Conservation (phyloP, 208 protist species). For the Blechomonas ayalai region DNA sequence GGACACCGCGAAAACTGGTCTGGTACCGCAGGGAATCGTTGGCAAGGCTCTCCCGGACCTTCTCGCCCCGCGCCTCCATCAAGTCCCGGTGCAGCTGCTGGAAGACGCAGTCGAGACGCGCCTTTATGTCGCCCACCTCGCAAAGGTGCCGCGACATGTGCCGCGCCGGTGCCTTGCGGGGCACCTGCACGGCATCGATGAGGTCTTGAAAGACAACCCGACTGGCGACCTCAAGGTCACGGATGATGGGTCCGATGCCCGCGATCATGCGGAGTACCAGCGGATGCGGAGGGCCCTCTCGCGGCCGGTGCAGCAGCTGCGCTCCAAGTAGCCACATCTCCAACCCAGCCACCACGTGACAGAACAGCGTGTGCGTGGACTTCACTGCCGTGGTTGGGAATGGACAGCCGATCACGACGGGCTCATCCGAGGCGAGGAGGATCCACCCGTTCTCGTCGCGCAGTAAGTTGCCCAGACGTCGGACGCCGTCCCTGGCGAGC, state of each 20-base stretch:
- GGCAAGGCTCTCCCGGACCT: constrained; percentile 3
- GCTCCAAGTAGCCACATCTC: constrained; percentile 43
- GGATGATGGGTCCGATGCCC: constrained; percentile 15
- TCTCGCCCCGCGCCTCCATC: constrained; percentile 12
- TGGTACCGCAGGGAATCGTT: not conserved
- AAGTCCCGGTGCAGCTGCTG: constrained; percentile 27
- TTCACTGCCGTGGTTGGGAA: constrained; percentile 30
- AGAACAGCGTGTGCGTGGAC: constrained; percentile 20
- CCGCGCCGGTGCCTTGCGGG: constrained; percentile 19
- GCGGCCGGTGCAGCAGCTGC: constrained; percentile 29
- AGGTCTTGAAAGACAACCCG: constrained; percentile 49
- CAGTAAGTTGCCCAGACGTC: constrained; percentile 8
- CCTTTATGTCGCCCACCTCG: constrained; percentile 32
- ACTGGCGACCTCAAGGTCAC: constrained; percentile 20
- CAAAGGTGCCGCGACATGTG: constrained; percentile 25
- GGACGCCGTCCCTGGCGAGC: constrained; percentile 6
- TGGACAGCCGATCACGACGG: constrained; percentile 23
- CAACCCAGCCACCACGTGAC: constrained; percentile 25
- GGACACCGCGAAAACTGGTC: not conserved
- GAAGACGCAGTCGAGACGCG: constrained; percentile 21
- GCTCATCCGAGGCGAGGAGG: constrained; percentile 24
- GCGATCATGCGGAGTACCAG: constrained; percentile 22
- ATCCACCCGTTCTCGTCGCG: constrained; percentile 15
- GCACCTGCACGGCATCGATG: constrained; percentile 32
- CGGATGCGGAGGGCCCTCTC: constrained; percentile 11